Percentiles rank a stretch among this genome's conserved stretches.
phyloP scores from a whole-genome alignment of 2,329 filamentous ascomycete species.

The Ilyonectria mors-panacis region DNA sequence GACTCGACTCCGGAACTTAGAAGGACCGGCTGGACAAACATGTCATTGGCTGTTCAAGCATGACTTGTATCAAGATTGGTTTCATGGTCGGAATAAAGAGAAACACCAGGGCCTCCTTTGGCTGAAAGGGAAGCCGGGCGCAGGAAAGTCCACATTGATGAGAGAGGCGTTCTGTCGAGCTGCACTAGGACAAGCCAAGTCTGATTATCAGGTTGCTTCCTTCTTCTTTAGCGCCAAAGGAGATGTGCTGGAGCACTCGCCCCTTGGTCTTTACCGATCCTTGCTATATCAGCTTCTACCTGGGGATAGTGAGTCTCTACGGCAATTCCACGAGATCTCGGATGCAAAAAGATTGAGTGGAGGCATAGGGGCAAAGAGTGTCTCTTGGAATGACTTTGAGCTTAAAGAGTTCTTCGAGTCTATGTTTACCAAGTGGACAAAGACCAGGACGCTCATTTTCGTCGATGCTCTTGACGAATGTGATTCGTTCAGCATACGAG shows the following conservation, averaged over 20 bases:
- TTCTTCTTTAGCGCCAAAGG: conserved; percentile 32
- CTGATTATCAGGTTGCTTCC: neutral
- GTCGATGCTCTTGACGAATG: conserved; percentile 34
- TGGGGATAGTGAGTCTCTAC: neutral
- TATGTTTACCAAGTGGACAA: neutral
- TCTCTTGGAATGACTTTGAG: conserved; percentile 4
- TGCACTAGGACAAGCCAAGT: neutral
- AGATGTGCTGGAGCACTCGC: neutral
- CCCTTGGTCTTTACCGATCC: conserved; percentile 6
- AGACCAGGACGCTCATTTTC: conserved; percentile 19
- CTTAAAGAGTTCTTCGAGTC: conserved; percentile 9
- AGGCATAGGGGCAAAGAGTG: no score
- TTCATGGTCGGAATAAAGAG: no score
- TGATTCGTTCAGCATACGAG: neutral
- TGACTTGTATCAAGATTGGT: no score
- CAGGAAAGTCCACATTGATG: conserved; percentile 31
- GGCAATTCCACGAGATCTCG: neutral
- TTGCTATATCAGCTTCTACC: conserved; percentile 27
- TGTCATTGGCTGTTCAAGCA: no score
- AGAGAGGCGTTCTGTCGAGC: conserved; percentile 25
- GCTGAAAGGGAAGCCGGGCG: conserved; percentile 25
- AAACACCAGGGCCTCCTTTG: no score
- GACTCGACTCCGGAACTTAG: no score
- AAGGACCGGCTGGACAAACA: no score
- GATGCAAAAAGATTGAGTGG: neutral